Conservation (phyloP, 2,329 filamentous ascomycete genomes). For the Pseudopithomyces chartarum region DNA sequence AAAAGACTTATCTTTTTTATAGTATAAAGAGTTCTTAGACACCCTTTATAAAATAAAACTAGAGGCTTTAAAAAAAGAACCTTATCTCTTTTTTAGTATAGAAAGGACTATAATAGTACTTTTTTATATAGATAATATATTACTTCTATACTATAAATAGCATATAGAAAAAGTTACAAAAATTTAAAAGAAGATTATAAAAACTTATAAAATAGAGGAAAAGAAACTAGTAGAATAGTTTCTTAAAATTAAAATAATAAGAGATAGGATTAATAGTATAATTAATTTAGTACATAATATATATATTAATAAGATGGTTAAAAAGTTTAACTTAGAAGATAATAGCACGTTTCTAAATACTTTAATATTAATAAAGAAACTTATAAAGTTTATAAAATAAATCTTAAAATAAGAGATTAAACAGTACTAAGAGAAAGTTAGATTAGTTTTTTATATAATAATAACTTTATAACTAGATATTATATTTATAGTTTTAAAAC, state of each 20-base stretch:
- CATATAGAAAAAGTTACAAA: neutral
- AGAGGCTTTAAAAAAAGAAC: too few species aligned
- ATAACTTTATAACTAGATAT: neutral
- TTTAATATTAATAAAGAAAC: too few species aligned
- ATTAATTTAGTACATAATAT: neutral
- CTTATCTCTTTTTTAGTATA: too few species aligned
- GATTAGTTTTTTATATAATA: neutral
- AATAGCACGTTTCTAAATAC: neutral
- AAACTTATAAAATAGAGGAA: neutral
- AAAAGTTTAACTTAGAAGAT: neutral
- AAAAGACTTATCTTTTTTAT: too few species aligned
- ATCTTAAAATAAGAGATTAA: neutral
- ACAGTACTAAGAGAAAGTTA: neutral
- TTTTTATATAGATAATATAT: too few species aligned
- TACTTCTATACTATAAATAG: neutral
- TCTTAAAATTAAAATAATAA: neutral
- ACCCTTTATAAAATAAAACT: too few species aligned
- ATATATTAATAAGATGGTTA: neutral
- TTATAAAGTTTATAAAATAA: neutral
- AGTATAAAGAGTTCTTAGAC: too few species aligned
- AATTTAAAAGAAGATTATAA: neutral
- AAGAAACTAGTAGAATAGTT: neutral
- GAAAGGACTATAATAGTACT: too few species aligned
- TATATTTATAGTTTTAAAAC: neutral
- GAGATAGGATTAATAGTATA: neutral